phyloP scores from a whole-genome alignment of 495 filamentous ascomycete genomes.

The Lepraria neglecta region DNA sequence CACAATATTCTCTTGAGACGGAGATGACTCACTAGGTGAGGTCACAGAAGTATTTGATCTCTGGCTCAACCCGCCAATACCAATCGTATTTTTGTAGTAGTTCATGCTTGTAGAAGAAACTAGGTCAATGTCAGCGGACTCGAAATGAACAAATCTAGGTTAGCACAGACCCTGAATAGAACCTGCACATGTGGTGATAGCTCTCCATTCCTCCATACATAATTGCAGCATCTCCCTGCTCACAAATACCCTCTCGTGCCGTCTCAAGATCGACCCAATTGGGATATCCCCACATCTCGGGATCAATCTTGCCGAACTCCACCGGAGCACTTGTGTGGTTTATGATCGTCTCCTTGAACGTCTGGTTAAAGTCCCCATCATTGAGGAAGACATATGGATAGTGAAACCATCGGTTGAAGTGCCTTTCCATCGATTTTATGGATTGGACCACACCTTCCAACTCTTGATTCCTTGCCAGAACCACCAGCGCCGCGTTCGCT shows the following conservation, averaged over 20 bases:
- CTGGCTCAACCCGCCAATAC: conserved; percentile 99
- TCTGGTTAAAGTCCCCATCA: conserved; percentile 90
- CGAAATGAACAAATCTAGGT: background rate
- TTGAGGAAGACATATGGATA: conserved; percentile 99
- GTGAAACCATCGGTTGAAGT: conserved; percentile 99
- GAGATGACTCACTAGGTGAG: conserved; percentile 84
- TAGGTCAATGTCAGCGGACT: conserved; percentile 16
- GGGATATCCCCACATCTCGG: conserved; percentile 90
- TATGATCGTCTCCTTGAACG: conserved; percentile 78
- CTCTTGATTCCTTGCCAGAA: conserved; percentile 94
- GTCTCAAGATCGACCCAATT: conserved; percentile 93
- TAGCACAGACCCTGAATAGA: conserved; percentile 81
- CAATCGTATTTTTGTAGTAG: conserved; percentile 95
- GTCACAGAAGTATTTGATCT: conserved; percentile 99
- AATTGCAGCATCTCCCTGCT: conserved; percentile 95
- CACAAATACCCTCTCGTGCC: conserved; percentile 88
- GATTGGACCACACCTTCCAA: conserved; percentile 92
- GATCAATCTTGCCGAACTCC: conserved; percentile 91
- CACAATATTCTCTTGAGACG: background rate
- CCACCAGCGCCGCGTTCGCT: conserved; percentile 92
- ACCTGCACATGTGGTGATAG: conserved; percentile 97
- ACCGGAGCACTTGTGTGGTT: conserved; percentile 84
- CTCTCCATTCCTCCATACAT: conserved; percentile 99
- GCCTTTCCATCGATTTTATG: conserved; percentile 93
- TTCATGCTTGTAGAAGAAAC: conserved; percentile 97